Evolutionary conservation across 1,284 basidiomycete species (phyloP), one percentile per base, ranked within the genome.

Genomic region (Cutaneotrichosporon mucoides): DNA sequence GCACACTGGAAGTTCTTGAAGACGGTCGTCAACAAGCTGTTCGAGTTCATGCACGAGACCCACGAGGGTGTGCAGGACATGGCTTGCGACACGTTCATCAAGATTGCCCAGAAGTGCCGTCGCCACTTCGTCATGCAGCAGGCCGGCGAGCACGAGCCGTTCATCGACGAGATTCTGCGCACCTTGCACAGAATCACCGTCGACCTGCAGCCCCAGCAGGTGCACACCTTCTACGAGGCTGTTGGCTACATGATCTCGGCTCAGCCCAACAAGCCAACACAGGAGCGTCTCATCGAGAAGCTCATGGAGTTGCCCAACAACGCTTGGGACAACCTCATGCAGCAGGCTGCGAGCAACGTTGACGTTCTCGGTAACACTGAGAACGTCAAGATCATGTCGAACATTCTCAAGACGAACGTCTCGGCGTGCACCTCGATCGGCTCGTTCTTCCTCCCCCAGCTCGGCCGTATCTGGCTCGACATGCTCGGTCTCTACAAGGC

Each of bases 1-100:
- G 96, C 96, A 24, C 96, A 99, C 77, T 99, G 96, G 96, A 99
- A 98, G 81, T 99, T 99, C 85, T 81, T 99, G 76, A 99, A 99
- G 83, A 99, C 96, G 4, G 96, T 99, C 53, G 96, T 99, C 66
- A 99, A 99, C 82, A 99, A 99, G 80, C 83, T 99, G 15, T 99
- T 99, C 78, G 96, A 99, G 78, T 99, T 99, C 77, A 99, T 99
- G 94, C 96, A 99, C 80, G 96, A 99, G 81, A 97, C 92, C 0
- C 96, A 99, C 73, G 96, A 99, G 82, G 94, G 92, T 82, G 96
- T 99, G 10, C 96, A 99, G 79, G 96, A 99, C 79, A 99, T 99
- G 96, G 96, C 96, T 51, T 99, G 96, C 78, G 96, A 99, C 78
- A 99, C 96, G 0, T 99, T 99, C 80, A 98, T 99, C 83, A 99